Evolutionary conservation across 768 basidiomycete genomes (phyloP).

Genomic region (Chalciporus chontae): DNA sequence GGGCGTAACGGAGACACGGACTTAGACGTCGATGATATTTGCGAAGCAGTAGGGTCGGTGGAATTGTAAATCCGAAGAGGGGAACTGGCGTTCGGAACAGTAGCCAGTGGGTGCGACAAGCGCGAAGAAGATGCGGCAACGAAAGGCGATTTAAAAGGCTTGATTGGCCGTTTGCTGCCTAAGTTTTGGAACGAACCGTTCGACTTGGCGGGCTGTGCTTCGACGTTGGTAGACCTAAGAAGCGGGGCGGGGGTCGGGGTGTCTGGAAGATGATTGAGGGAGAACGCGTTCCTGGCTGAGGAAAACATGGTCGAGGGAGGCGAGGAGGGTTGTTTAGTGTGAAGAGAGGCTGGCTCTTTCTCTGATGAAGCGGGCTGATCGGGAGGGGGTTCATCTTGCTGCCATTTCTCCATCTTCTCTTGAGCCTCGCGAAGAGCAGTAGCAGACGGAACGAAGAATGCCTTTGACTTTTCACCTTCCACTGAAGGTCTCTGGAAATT

Average conservation of each 20-base stretch:
- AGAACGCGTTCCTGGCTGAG: slow-evolving; percentile 35
- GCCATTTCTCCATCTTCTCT: slow-evolving; percentile 49
- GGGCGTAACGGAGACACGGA: slow-evolving; percentile 37
- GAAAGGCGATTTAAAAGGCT: slow-evolving; percentile 48
- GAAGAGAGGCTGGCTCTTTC: slow-evolving; percentile 4
- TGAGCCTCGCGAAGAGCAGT: slow-evolving; percentile 53
- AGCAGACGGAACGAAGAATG: slow-evolving; percentile 50
- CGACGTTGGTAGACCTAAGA: slow-evolving; percentile 24
- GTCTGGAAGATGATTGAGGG: slow-evolving; percentile 28
- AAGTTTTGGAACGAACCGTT: slow-evolving; percentile 11
- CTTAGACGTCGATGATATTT: slow-evolving; percentile 3
- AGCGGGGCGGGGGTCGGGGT: slow-evolving; percentile 38
- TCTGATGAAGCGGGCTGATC: slow-evolving; percentile 22
- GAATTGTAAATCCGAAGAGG: slow-evolving; percentile 11
- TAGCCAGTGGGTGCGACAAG: slow-evolving; percentile 11
- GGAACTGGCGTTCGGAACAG: slow-evolving; percentile 30
- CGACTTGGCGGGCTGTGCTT: slow-evolving; percentile 9
- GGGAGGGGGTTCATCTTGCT: slow-evolving; percentile 32
- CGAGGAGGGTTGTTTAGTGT: slow-evolving; percentile 4
- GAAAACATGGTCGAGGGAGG: slow-evolving; percentile 34
- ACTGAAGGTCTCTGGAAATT: slow-evolving; percentile 19
- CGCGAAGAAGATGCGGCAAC: slow-evolving; percentile 17
- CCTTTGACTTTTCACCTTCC: slow-evolving; percentile 9
- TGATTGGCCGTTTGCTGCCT: slow-evolving; percentile 19
- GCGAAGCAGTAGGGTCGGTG: slow-evolving; percentile 6